Evolutionary conservation across 441 rosid genomes (phyloP).

Genomic region (Populus hybrid): DNA sequence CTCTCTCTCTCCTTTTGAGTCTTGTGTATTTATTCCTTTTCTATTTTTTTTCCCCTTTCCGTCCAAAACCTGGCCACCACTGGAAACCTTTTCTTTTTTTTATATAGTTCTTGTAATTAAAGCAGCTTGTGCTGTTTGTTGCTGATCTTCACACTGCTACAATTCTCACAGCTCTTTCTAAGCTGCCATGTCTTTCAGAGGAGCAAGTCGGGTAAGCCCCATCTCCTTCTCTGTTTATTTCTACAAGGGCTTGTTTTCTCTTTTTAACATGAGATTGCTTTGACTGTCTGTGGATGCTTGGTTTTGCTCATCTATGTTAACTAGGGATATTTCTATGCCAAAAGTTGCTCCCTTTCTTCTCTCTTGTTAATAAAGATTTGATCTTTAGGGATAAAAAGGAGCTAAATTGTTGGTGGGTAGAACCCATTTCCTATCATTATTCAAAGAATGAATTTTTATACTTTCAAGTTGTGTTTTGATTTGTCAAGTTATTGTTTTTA

Average conservation of each 20-base stretch:
- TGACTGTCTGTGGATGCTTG: background rate
- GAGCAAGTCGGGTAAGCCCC: constrained; percentile 22
- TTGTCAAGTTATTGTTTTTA: background rate
- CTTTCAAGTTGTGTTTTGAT: background rate
- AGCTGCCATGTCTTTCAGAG: constrained; percentile 37
- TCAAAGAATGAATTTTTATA: background rate
- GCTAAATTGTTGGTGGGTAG: background rate
- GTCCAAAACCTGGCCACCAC: background rate
- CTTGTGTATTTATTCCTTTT: background rate
- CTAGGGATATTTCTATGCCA: background rate
- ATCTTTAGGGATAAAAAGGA: background rate
- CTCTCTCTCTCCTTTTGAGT: too few species aligned
- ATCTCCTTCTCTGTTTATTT: background rate
- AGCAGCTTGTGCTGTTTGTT: background rate
- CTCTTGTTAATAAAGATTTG: background rate
- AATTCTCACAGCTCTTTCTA: background rate
- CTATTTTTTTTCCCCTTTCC: constrained; percentile 1
- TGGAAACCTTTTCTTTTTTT: background rate
- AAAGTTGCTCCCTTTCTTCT: background rate
- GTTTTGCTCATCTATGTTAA: background rate
- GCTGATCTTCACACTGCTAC: background rate
- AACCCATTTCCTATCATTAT: background rate
- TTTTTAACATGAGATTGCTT: background rate
- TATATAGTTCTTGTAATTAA: background rate
- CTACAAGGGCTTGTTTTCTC: background rate